Evolutionary conservation across 2,329 filamentous ascomycete species (phyloP), one percentile per base, ranked within the genome.

Genomic region (Leptographium galeiforme): DNA sequence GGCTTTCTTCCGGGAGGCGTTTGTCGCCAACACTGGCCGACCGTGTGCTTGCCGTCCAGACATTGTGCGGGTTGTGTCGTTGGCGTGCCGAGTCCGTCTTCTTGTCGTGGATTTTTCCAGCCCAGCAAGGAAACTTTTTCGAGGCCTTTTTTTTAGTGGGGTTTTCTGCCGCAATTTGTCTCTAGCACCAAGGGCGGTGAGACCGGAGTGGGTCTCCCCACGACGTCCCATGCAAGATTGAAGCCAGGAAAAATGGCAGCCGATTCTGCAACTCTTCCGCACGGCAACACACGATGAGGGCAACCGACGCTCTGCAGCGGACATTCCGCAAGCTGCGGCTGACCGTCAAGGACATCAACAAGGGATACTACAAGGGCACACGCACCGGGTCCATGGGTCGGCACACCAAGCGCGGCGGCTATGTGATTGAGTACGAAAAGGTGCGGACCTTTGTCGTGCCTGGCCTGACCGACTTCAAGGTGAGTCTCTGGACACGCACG

Each of bases 321-420:
- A 78, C 79, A 55, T 78, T 89, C 63, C 79, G 83, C 69, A 89
- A 91, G 64, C 74, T 90, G 55, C 77, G 78, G 52, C 79, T 98
- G 64, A 96, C 88, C 13, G 95, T 91, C 61, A 98, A 98, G 72
- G 84, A 93, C 70, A 84, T 91, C 66, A 87, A 85, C 67, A 88
- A 89, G 66, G 91, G 90, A 61, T 98, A 84, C 80, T 98, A 98
- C 81, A 97, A 97, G 77, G 93, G 93, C 66, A 96, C 86, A 63
- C 78, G 90, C 48, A 85, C 89, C 1, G 93, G 93, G 2, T 82
- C 86, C 44, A 89, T 94, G 82, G 93, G 93, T 67, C 71, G 75
- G 14, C 88, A 94, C 71, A 90, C 87, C 53, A 86, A 87, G 67
- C 80, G 82, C 66, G 93, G 91, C 68, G 84, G 84, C 50, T 98